Percentiles rank a stretch among this genome's conserved stretches.
These are phyloP conservation scores for Penicillium verrucosum DNA, from an alignment of 2,329 filamentous ascomycete species.

Conservation along the genomic window DNA sequence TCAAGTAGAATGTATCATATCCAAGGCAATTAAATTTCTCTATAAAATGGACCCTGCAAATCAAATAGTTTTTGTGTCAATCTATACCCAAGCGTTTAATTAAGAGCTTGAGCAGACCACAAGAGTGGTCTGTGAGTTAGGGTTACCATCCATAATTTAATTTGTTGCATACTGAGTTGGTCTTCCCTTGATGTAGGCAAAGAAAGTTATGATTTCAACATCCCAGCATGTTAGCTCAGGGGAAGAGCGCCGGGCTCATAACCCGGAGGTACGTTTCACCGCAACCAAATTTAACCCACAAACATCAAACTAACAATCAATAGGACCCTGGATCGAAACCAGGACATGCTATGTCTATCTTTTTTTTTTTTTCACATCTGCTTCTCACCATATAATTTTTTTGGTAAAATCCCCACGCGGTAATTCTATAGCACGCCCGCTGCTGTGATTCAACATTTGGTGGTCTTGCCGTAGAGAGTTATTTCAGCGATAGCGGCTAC, in stretches of 20 bases:
- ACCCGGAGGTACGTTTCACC: conserved; percentile 37
- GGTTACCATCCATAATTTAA: background rate
- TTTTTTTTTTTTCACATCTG: background rate
- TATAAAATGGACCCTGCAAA: background rate
- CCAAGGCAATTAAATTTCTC: background rate
- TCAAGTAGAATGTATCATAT: background rate
- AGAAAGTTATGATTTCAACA: accelerated
- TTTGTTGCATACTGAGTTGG: no score
- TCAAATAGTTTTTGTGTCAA: accelerated
- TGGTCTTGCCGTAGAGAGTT: no score
- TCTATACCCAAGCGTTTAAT: background rate
- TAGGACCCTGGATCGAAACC: conserved; percentile 3
- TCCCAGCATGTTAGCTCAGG: conserved; percentile 41
- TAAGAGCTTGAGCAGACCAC: background rate
- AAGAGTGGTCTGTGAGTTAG: background rate
- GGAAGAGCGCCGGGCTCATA: conserved; percentile 50
- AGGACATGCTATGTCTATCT: background rate
- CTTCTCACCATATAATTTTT: background rate
- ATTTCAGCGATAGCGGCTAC: no score
- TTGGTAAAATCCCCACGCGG: background rate
- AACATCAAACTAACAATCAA: background rate
- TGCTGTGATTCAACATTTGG: background rate
- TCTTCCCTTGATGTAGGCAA: background rate
- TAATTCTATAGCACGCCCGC: background rate
- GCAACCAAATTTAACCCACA: background rate